Evolutionary conservation across 2,329 filamentous ascomycete genomes (phyloP), one percentile per base, ranked within the genome.

Genomic region (Madurella fahalii): DNA sequence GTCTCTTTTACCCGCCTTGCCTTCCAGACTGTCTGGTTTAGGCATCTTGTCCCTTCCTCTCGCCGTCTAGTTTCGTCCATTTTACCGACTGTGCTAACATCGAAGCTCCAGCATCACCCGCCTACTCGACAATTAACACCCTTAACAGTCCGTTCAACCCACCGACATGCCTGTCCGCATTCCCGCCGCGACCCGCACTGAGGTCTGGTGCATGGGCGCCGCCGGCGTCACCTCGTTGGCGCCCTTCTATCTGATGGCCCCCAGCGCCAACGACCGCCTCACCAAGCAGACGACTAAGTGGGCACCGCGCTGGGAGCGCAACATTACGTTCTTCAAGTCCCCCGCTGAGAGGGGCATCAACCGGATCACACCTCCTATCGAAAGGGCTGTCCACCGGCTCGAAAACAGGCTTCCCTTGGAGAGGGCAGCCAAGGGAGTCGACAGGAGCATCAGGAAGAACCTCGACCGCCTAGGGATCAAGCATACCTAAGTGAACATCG

Each of bases 231-330:
- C 70, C 45, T 77, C 74, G 61, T 74, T 84, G 52, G 75, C 79
- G 1, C 81, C 81, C 30, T 74, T 84, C 63, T 82, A 81, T 71
- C 73, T 83, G 63, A 72, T 82, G 64, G 72, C 81, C 54, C 81
- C 80, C 25, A 78, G 79, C 37, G 78, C 78, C 55, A 76, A 81
- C 60, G 78, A 82, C 66, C 74, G 75, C 42, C 66, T 83, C 37
- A 75, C 78, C 51, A 69, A 69, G 20, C 79, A 82, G 67, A 83
- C 81, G 3, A 71, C 73, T 55, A 76, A 77, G 63, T 83, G 81
- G 81, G 81, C 80, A 4, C 79, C 80, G 16, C 76, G 78, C 53
- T 84, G 81, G 81, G 80, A 83, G 68, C 72, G 74, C 50, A 82
- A 81, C 68, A 76, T 83, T 64, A 75, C 70, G 58, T 78, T 77